phyloP scores from a whole-genome alignment of 306 rosid genomes.

The Abrus precatorius region DNA sequence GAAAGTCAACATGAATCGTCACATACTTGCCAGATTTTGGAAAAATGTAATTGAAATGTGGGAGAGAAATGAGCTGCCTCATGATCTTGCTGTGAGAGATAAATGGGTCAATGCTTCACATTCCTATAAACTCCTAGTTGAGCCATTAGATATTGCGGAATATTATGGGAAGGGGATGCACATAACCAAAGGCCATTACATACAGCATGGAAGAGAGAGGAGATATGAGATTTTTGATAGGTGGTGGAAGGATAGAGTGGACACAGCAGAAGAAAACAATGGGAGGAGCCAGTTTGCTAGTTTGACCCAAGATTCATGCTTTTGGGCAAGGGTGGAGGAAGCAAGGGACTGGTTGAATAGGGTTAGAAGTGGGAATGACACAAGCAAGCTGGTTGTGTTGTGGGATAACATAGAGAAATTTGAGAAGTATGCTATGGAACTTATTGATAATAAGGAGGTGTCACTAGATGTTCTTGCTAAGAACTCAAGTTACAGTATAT shows the following conservation, averaged over 20 bases:
- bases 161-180: constrained; percentile 65
- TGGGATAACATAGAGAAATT: constrained; percentile 66
- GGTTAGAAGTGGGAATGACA: constrained; percentile 59
- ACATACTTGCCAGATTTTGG: constrained; percentile 76
- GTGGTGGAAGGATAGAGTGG: constrained; percentile 72
- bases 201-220: constrained; percentile 69
- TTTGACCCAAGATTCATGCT: constrained; percentile 85
- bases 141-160: constrained; percentile 87
- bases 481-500: constrained; percentile 73
- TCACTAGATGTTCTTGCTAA: constrained; percentile 71
- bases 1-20: constrained; percentile 69
- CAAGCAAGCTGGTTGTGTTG: constrained; percentile 30
- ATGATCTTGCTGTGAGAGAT: constrained; percentile 52
- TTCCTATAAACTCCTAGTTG: constrained; percentile 72
- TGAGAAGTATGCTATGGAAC: constrained; percentile 61
- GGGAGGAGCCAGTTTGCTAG: constrained; percentile 69
- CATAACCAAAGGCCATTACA: constrained; percentile 71
- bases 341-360: constrained; percentile 67
- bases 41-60: constrained; percentile 57
- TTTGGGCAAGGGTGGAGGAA: constrained; percentile 90
- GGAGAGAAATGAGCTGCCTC: constrained; percentile 70
- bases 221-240: constrained; percentile 70
- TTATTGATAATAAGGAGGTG: constrained; percentile 68
- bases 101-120: constrained; percentile 78
- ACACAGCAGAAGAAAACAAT: constrained; percentile 33